Conservation (phyloP, 2,329 filamentous ascomycete species). For the Exophiala aquamarina region DNA sequence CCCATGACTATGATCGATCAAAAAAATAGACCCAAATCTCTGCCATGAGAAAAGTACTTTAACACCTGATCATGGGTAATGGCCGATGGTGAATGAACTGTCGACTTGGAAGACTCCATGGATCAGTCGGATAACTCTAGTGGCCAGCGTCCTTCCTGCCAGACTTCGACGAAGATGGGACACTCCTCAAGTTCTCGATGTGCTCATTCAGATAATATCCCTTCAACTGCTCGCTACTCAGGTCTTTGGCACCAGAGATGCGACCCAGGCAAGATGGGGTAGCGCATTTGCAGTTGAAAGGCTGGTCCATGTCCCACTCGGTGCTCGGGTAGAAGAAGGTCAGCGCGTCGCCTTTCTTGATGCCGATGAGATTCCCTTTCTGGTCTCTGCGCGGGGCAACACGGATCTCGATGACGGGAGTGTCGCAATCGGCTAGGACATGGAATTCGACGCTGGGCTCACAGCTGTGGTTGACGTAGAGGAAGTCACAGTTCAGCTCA, state of each 20-base stretch:
- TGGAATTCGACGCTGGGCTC: conserved; percentile 55
- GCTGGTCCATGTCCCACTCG: conserved; percentile 51
- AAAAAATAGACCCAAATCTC: too few species aligned
- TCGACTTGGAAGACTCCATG: too few species aligned
- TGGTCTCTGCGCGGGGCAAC: conserved; percentile 13
- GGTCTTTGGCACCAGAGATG: conserved; percentile 41
- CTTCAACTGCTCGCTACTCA: conserved; percentile 34
- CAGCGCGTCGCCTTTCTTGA: conserved; percentile 42
- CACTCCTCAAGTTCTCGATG: conserved; percentile 32
- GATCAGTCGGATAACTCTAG: too few species aligned
- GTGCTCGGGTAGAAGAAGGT: conserved; percentile 53
- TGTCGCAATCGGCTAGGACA: conserved; percentile 39
- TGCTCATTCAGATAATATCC: conserved; percentile 46
- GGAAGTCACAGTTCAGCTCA: conserved; percentile 57
- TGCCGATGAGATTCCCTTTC: conserved; percentile 25
- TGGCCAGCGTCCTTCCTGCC: too few species aligned
- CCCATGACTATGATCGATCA: too few species aligned
- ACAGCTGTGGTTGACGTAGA: conserved; percentile 60
- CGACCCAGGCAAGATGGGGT: conserved; percentile 39
- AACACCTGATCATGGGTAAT: too few species aligned
- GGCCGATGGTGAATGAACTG: too few species aligned
- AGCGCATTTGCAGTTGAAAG: conserved; percentile 46
- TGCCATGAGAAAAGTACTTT: too few species aligned
- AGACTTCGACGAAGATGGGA: too few species aligned
- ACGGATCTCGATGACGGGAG: conserved; percentile 39